Percentiles rank a stretch among this genome's conserved stretches.
These are phyloP conservation scores for Trichophyton mentagrophytes DNA, from an alignment of 2,329 filamentous ascomycete genomes.

Conservation along the genomic window DNA sequence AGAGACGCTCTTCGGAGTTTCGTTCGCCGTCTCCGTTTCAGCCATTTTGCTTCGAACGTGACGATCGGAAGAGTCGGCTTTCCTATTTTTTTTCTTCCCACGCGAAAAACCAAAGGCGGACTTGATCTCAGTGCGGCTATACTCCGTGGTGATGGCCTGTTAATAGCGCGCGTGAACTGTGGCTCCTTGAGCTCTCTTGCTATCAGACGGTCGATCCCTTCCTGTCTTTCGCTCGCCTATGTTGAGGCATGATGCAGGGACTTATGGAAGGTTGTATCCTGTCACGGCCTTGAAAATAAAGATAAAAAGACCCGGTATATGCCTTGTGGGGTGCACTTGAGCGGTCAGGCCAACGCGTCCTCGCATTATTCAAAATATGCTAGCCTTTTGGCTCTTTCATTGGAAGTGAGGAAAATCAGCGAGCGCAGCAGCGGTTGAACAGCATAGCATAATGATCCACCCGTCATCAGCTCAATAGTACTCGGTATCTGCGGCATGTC, in stretches of 20 bases:
- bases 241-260: slow-evolving; percentile 21
- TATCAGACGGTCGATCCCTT: slow-evolving; percentile 22
- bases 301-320: neutral
- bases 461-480: neutral
- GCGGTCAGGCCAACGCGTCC: neutral
- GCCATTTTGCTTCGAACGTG: slow-evolving; percentile 20
- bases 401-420: slow-evolving; percentile 31
- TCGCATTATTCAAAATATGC: neutral
- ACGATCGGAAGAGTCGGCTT: slow-evolving; percentile 25
- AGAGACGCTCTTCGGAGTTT: slow-evolving; percentile 59
- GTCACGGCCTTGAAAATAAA: slow-evolving; percentile 32
- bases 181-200: slow-evolving; percentile 16
- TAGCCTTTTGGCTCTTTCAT: slow-evolving; percentile 5
- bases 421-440: slow-evolving; percentile 41
- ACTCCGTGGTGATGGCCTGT: neutral
- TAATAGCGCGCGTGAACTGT: neutral
- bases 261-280: slow-evolving; percentile 43
- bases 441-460: slow-evolving; percentile 22
- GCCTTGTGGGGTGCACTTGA: slow-evolving; percentile 1
- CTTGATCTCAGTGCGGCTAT: slow-evolving; percentile 4
- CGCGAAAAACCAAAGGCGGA: neutral
- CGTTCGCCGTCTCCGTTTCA: slow-evolving; percentile 49
- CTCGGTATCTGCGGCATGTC: neutral
- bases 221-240: slow-evolving; percentile 19
- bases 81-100: slow-evolving; percentile 18